A percentile compares a stretch with the other conserved stretches of the same genome.
These are phyloP conservation scores for Papilionanthe hybrid DNA, from an alignment of 116 monocot species.

Conservation along the genomic window DNA sequence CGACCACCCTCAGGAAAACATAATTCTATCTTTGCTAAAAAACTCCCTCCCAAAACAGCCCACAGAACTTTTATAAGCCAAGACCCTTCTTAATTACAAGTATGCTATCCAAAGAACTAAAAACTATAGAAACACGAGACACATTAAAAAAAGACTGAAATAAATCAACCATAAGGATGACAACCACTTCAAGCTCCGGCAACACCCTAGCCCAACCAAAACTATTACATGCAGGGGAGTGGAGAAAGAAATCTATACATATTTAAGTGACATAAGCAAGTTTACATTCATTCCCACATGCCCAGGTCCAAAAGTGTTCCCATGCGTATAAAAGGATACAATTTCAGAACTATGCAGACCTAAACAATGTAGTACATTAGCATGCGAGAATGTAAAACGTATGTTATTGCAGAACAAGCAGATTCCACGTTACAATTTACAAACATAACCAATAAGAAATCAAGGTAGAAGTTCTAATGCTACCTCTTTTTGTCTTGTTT, in stretches of 20 bases:
- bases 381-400: neutral
- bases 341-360: neutral
- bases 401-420: neutral
- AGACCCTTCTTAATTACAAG: too few species aligned
- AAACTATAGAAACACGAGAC: too few species aligned
- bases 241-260: too few species aligned
- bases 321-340: neutral
- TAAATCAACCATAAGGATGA: too few species aligned
- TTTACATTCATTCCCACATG: neutral
- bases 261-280: neutral
- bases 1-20: too few species aligned
- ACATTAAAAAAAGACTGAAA: too few species aligned
- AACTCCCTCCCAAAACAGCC: too few species aligned
- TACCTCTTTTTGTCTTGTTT: conserved; percentile 73
- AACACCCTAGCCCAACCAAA: too few species aligned
- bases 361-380: neutral
- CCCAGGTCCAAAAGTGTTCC: neutral
- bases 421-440: neutral
- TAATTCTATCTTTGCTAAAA: too few species aligned
- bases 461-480: neutral
- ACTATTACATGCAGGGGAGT: neutral
- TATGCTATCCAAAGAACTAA: too few species aligned
- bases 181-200: too few species aligned
- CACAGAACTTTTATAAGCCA: too few species aligned
- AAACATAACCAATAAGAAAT: neutral